phyloP scores from a whole-genome alignment of 345 rosid genomes.

The Populus ilicifolia region DNA sequence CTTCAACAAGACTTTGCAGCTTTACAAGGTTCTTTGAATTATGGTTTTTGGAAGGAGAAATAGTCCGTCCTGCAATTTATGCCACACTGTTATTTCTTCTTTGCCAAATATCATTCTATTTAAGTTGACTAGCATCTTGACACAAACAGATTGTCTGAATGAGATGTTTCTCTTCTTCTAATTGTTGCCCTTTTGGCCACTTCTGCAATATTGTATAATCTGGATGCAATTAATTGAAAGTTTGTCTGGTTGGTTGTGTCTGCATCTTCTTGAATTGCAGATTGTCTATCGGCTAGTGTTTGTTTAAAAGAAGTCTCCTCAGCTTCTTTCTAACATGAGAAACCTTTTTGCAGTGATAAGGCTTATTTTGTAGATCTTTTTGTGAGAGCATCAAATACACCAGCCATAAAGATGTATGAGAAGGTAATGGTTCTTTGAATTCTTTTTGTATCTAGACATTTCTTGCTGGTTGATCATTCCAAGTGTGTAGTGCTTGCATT shows the following conservation, averaged over 20 bases:
- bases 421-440: conserved; percentile 45
- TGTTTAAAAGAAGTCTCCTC: neutral
- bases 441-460: neutral
- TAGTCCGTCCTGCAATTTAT: neutral
- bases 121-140: neutral
- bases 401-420: conserved; percentile 96
- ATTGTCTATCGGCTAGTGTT: neutral
- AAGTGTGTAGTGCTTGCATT: neutral
- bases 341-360: conserved; percentile 59
- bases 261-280: neutral
- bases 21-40: neutral
- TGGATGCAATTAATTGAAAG: neutral
- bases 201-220: neutral
- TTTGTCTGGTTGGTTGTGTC: neutral
- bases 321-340: conserved; percentile 6
- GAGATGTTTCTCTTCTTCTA: neutral
- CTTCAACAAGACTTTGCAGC: neutral
- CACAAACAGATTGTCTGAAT: neutral
- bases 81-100: neutral
- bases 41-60: neutral
- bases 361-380: conserved; percentile 93
- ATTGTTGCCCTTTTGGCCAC: neutral
- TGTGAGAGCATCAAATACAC: conserved; percentile 93
- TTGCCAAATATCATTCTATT: neutral
- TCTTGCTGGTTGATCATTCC: conserved; percentile 1